Base-by-base conservation (phyloP, 352 stramenopile genomes). In the Halophytophthora polymorphica region DNA sequence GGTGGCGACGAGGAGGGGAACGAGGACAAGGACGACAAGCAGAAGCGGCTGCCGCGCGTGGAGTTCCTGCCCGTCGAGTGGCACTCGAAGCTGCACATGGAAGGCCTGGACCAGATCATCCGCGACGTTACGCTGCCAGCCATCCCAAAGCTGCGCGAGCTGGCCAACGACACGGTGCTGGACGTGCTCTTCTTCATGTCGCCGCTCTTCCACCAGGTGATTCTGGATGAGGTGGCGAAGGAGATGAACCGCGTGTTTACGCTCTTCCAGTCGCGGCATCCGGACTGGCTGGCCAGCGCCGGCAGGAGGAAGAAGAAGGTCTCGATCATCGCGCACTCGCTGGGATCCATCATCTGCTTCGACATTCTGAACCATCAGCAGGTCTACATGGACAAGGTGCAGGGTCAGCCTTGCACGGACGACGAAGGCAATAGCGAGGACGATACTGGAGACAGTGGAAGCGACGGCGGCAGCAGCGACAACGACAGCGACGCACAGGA, bases 121-220 rank as follows among this genome's bases (percentile, higher is more conserved):
- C 77, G 69, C 10, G 77, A 88, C 37, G 77, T 90, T 44, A 92
- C 82, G 25, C 53, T 92, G 10, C 82, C 82, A 8, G 82, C 82
- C 6, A 98, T 98, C 57, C 92, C 92, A 3, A 90, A 96, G 46
- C 61, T 98, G 53, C 73, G 91, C 23, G 82, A 96, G 43, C 89
- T 98, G 59, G 87, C 88, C 13, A 98, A 98, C 62, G 91, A 97
- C 56, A 96, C 90, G 2, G 71, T 97, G 41, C 64, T 97, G 37
- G 90, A 97, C 52, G 83, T 96, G 19, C 69, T 97, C 6, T 95
- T 95, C 52, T 97, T 97, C 65, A 96, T 97, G 88, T 95, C 80
- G 44, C 86, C 88, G 18, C 72, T 91, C 38, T 95, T 96, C 52
- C 90, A 97, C 49, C 86, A 96, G 54, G 77, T 95, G 18, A 97